Conservation (phyloP, 2,329 filamentous ascomycete genomes). For the Trichoderma atrobrunneum region DNA sequence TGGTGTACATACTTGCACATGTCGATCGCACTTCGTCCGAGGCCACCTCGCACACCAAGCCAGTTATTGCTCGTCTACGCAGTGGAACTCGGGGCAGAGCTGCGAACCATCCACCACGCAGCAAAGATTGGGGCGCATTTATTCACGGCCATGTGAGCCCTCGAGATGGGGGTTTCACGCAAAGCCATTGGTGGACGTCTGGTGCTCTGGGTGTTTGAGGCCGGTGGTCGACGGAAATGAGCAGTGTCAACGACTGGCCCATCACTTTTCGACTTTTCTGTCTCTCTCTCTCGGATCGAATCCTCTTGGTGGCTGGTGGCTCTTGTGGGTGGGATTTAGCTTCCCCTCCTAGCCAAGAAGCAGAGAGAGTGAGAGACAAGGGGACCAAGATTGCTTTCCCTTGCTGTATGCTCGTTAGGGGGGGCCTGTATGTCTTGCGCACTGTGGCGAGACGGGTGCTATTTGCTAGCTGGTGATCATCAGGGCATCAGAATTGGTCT, state of each 20-base stretch:
- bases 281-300: neutral
- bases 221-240: neutral
- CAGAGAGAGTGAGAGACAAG: neutral
- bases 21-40: neutral
- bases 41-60: neutral
- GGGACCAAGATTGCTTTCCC: neutral
- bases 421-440: constrained; percentile 2
- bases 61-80: neutral
- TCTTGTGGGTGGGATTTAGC: neutral
- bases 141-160: constrained; percentile 30
- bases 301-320: neutral
- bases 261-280: neutral
- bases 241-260: neutral
- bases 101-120: constrained; percentile 19
- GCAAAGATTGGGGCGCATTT: constrained; percentile 29
- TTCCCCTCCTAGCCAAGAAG: neutral
- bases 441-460: constrained; percentile 18
- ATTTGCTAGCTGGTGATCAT: constrained; percentile 20
- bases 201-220: constrained; percentile 6
- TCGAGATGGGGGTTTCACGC: neutral
- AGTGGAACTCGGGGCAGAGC: neutral
- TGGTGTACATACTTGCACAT: neutral
- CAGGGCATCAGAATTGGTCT: constrained; percentile 11
- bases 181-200: constrained; percentile 9
- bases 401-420: neutral